phyloP scores from a whole-genome alignment of 2,329 filamentous ascomycete genomes.

The Botrytis deweyae region DNA sequence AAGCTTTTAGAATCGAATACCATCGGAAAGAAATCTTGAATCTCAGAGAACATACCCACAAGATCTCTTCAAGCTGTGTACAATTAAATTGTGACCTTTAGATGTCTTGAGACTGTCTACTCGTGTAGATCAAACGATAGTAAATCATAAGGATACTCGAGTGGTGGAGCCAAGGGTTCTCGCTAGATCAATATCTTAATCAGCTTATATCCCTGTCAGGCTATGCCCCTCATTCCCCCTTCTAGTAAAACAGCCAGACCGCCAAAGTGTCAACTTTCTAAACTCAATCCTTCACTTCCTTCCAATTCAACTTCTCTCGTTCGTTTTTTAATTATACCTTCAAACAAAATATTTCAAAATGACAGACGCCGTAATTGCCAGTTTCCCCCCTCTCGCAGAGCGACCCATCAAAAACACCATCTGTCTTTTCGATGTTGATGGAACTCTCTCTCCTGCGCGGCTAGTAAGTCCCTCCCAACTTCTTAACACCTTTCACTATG shows the following conservation, averaged over 20 bases:
- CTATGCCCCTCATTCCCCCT: conserved; percentile 5
- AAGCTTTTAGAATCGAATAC: not conserved
- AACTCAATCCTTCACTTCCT: not conserved
- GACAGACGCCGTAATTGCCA: conserved; percentile 22
- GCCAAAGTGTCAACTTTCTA: conserved; percentile 16
- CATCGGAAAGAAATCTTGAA: not conserved
- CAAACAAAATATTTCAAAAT: not conserved
- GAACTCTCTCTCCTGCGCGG: conserved; percentile 81
- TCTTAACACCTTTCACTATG: not conserved
- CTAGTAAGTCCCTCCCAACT: conserved; percentile 54
- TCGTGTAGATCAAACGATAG: not conserved
- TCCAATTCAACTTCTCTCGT: conserved; percentile 3
- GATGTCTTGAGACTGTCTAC: not conserved
- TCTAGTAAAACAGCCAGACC: conserved; percentile 8
- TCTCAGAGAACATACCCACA: not conserved
- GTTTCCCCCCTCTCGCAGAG: conserved; percentile 68
- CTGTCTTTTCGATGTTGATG: conserved; percentile 94
- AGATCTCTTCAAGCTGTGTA: not conserved
- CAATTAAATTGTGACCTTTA: not conserved
- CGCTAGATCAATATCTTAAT: not conserved
- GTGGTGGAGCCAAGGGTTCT: not conserved
- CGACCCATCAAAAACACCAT: conserved; percentile 92
- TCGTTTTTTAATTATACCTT: not conserved
- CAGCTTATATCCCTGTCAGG: conserved; percentile 1
- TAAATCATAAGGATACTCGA: not conserved